Base-by-base conservation (phyloP, 768 basidiomycete species). In the Boletellus ananas region DNA sequence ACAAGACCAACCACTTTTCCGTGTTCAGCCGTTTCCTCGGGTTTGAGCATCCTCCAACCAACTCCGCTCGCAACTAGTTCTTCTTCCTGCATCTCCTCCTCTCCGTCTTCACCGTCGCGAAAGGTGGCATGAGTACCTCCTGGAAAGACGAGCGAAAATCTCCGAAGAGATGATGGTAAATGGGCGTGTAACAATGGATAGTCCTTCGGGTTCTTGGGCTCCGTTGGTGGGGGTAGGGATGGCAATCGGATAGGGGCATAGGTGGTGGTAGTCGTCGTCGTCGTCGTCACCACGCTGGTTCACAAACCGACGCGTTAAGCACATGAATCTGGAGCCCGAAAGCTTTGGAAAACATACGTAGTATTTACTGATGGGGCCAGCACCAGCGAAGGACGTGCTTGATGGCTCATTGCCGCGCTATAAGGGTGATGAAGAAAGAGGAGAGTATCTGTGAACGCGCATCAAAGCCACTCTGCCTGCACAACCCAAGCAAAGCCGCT, bases 181-280 rank as follows among this genome's bases (percentile, higher is more conserved):
- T 74, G 80, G 14, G 87, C 85, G 68, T 87, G 79, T 37, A 89
- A 70, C 23, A 93, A 72, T 4, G 90, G 90, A 61, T 90, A 93
- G 48, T 77, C 74, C 70, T 92, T 91, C 7, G 84, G 77, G 65
- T 91, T 86, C 58, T 84, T 85, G 18, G 88, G 87, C 10, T 81
- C 77, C 1, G 78, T 69, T 3, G 87, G 88, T 3, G 83, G 71
- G 9, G 90, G 88, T 2, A 92, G 69, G 8, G 84, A 70, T 2
- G 90, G 90, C 3, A 93, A 66, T 34, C 81, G 85, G 55, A 93
- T 90, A n/a, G 90, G 90, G 48, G 90, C 85, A 72, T 93, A 91
- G 11, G 85, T 83, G 2, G 91, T 93, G 23, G 23, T 29, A 1
- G 90, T 93, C 2, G 91, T 93, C 0, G 88, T 90, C 2, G 91